Conservation (phyloP, 257 asterid species). For the Solanum clarkiae region DNA sequence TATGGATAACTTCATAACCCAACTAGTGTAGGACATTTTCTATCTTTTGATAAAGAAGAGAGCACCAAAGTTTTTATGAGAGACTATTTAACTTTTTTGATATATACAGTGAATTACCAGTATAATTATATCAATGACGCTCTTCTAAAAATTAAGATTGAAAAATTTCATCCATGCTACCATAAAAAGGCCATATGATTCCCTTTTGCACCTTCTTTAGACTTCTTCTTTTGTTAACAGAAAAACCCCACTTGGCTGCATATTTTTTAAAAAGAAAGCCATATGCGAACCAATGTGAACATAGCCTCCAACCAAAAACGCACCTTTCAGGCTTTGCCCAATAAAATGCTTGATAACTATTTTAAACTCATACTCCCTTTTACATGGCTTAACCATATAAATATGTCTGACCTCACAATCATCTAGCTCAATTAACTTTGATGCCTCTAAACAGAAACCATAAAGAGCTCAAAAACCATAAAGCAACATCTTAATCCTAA, state of each 20-base stretch:
- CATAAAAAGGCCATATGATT: neutral
- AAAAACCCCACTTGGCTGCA: neutral
- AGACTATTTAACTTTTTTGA: neutral
- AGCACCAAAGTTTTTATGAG: neutral
- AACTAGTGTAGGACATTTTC: neutral
- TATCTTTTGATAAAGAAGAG: neutral
- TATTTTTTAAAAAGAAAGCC: neutral
- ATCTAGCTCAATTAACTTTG: neutral
- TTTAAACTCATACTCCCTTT: neutral
- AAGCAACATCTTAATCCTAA: neutral
- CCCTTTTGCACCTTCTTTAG: neutral
- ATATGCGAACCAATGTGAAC: neutral
- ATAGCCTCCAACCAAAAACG: neutral
- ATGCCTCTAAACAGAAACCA: neutral
- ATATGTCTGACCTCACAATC: neutral
- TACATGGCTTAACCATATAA: neutral
- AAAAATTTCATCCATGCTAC: neutral
- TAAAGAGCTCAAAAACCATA: neutral
- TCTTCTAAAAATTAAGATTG: neutral
- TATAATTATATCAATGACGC: neutral
- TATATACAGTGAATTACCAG: neutral
- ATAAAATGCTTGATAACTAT: neutral
- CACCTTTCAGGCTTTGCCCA: neutral
- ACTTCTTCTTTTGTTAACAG: neutral
- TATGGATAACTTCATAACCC: neutral